Base-by-base conservation (phyloP, 768 basidiomycete genomes). In the Mycena leptocephala region DNA sequence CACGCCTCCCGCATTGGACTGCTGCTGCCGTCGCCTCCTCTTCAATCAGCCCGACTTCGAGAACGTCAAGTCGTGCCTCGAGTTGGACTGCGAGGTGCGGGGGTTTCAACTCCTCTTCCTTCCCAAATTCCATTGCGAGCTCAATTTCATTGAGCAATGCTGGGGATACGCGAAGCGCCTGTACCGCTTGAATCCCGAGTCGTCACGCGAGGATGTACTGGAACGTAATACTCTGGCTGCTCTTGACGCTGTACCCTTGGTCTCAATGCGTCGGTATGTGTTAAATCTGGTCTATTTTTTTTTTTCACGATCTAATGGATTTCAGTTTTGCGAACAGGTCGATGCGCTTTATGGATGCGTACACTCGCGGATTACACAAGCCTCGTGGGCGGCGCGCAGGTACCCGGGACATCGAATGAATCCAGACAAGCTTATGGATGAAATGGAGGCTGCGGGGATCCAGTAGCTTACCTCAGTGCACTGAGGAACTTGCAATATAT, bases 31-130 rank as follows among this genome's bases (percentile, higher is more conserved):
- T 43, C 68, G 68, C 4, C n/a, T 46, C 30, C 24, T 59, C 10
- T 70, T 32, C 43, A 70, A 61, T 30, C 69, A 70, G 30, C 82
- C 83, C 2, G 86, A 87, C 72, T 87, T 87, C 55, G 74, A 69
- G 3, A 66, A 80, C 33, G 74, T 81, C 10, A 73, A 80, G 69
- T 82, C 81, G 2, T 33, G 73, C 24, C 76, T 86, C 1, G 79
- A 86, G 66, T 65, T 33, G 7, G 46, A 74, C 8, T 81, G 79
- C 75, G 59, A 77, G 18, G 56, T 61, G 0, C 37, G 74, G 0
- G 86, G 86, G 0, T 73, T 83, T 59, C 2, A 68, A 10, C 64
- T 79, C 48, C 46, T 70, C 2, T 70, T 70, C 43, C 22, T 70
- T 7, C 58, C 69, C 28, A 70, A 70, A n/a, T 70, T 70, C 55